A percentile compares a stretch with the other conserved stretches of the same genome.
Evolutionary conservation across 208 protist genomes (phyloP).

Genomic region (Acanthamoeba healyi): DNA sequence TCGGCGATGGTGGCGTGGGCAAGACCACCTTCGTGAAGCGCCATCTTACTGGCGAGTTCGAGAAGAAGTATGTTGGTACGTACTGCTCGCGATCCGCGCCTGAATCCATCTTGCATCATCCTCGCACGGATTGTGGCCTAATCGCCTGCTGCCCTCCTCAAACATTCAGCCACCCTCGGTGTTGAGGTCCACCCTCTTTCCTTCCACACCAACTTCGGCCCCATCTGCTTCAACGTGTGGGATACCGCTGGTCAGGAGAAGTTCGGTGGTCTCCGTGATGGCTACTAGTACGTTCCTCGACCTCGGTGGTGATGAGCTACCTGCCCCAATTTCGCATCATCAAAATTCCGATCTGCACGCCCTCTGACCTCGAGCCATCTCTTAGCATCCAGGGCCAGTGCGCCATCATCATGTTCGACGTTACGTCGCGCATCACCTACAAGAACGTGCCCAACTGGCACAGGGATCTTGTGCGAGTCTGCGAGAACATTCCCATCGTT

Average conservation of each 20-base stretch:
- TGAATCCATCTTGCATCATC: neutral
- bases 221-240: slow-evolving; percentile 99
- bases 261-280: slow-evolving; percentile 99
- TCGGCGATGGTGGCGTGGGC: slow-evolving; percentile 99
- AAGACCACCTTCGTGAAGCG: slow-evolving; percentile 99
- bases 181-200: slow-evolving; percentile 98
- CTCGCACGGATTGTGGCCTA: neutral
- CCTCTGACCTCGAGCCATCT: neutral
- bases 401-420: slow-evolving; percentile 99
- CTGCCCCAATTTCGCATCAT: neutral
- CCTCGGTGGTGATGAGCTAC: neutral
- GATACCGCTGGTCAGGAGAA: slow-evolving; percentile 99
- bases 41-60: slow-evolving; percentile 99
- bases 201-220: slow-evolving; percentile 99
- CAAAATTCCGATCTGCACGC: neutral
- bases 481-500: slow-evolving; percentile 99
- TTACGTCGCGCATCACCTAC: slow-evolving; percentile 99
- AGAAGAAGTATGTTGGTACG: slow-evolving; percentile 98
- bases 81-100: neutral
- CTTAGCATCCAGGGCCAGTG: slow-evolving; percentile 96
- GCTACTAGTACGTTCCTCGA: slow-evolving; percentile 97
- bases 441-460: slow-evolving; percentile 99
- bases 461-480: slow-evolving; percentile 98
- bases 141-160: neutral
- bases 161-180: slow-evolving; percentile 95